Conservation (phyloP, 129 eudicot genomes). For the Ambrosia artemisiifolia region DNA sequence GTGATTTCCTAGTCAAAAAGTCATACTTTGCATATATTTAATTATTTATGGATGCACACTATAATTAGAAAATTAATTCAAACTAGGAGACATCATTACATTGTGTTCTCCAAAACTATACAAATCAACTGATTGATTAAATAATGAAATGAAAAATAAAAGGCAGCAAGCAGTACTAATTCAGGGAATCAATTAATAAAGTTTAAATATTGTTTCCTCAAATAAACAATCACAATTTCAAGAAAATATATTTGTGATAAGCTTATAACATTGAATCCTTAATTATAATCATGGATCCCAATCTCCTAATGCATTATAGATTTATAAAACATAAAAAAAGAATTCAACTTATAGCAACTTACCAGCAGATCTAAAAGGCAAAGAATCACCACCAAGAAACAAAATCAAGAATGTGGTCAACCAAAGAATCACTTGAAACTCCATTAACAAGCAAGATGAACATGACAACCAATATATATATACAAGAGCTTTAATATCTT, state of each 20-base stretch:
- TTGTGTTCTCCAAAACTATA: background rate
- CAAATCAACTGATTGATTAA: background rate
- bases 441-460: slow-evolving; percentile 43
- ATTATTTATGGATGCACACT: background rate
- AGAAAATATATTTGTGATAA: slow-evolving; percentile 17
- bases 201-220: too few species aligned
- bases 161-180: background rate
- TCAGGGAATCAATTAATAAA: background rate
- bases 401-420: slow-evolving; percentile 40
- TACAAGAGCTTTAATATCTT: slow-evolving; percentile 20
- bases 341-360: slow-evolving; percentile 21
- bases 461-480: slow-evolving; percentile 8
- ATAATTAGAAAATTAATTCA: background rate
- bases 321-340: background rate
- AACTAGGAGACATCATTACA: background rate
- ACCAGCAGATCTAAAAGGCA: slow-evolving; percentile 68
- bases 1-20: slow-evolving; percentile 3
- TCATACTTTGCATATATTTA: slow-evolving; percentile 5
- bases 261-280: slow-evolving; percentile 3
- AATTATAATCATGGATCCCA: slow-evolving; percentile 1
- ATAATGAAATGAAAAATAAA: background rate
- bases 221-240: slow-evolving; percentile 12
- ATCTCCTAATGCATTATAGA: background rate
- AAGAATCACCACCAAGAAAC: slow-evolving; percentile 36
- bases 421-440: slow-evolving; percentile 37